A percentile compares a stretch with the other conserved stretches of the same genome.
Conservation (phyloP, 495 filamentous ascomycete species). For the Podospora bellae-mahoneyi region DNA sequence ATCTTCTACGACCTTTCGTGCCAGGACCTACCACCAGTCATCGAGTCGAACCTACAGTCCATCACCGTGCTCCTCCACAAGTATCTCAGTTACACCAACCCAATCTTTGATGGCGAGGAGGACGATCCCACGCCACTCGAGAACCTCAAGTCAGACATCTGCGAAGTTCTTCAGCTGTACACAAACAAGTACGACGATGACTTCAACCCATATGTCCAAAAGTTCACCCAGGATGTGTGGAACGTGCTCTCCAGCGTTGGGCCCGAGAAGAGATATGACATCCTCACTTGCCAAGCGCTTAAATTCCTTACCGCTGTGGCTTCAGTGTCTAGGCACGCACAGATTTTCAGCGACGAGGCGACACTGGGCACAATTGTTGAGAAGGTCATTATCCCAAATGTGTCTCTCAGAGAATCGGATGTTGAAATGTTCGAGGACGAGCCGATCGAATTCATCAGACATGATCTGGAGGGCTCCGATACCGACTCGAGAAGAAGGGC, state of each 20-base stretch:
- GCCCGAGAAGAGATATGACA: conserved; percentile 86
- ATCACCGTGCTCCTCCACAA: conserved; percentile 82
- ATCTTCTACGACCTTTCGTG: conserved; percentile 93
- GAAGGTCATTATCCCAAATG: conserved; percentile 91
- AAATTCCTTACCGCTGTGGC: conserved; percentile 91
- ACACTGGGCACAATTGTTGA: conserved; percentile 80
- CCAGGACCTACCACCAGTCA: conserved; percentile 90
- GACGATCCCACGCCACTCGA: conserved; percentile 81
- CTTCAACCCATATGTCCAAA: conserved; percentile 70
- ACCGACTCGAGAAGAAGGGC: conserved; percentile 87
- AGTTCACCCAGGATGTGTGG: conserved; percentile 89
- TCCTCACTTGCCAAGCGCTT: conserved; percentile 88
- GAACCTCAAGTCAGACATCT: conserved; percentile 84
- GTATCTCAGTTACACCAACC: conserved; percentile 86
- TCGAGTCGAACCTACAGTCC: conserved; percentile 75
- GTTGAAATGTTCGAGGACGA: conserved; percentile 97
- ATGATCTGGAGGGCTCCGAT: conserved; percentile 94
- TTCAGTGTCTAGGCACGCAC: conserved; percentile 68
- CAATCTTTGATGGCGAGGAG: conserved; percentile 76
- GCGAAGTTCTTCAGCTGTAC: conserved; percentile 80
- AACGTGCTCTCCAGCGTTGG: conserved; percentile 81
- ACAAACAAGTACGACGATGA: conserved; percentile 92
- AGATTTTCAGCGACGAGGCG: conserved; percentile 75
- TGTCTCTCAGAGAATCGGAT: conserved; percentile 84
- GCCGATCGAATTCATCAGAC: conserved; percentile 95